Base-by-base conservation (phyloP, 257 asterid species). In the Paulownia fortunei region DNA sequence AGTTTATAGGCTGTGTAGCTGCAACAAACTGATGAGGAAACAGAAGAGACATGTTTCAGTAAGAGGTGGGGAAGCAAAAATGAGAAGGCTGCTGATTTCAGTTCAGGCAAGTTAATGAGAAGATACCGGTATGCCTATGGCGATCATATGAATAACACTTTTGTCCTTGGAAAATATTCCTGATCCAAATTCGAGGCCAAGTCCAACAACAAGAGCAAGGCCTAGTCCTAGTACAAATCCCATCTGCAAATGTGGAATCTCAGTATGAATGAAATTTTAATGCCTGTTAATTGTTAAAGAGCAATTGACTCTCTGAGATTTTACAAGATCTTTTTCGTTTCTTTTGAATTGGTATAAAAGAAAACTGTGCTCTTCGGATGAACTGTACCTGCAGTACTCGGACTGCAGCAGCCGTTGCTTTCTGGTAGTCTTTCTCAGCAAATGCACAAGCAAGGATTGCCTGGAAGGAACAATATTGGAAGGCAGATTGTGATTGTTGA, bases 401-500 rank as follows among this genome's bases (percentile, higher is more conserved):
- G 16, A 86, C 91, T 36, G 95, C 91, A 13, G 86, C 86, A 6
- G 90, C 89, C 37, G 89, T 82, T 72, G 95, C 93, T 80, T 91
- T 91, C 56, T 72, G 69, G 76, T 84, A 87, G 82, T 92, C 92
- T 37, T 90, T 92, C 78, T 86, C 96, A 76, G 96, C 97, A 82
- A 92, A 92, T 58, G 97, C 86, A 81, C 92, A 81, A 34, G 97
- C 96, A 77, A 92, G 94, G 60, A 92, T 90, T 55, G 96, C 97
- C 97, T 92, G 12, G 16, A 37, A 71, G 49, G 46, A 39, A 39
- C 5, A 39, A 39, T 39, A 39, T 4, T 39, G 46, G 2, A 23
- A 9, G 6, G 1, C n/a, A 19, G 4, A 41, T n/a, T 16, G 34
- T 63, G 23, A 10, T 65, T 76, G 16, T 58, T 21, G n/a, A 3